Evolutionary conservation across 345 rosid genomes (phyloP).

Genomic region (sweet orange (Citrus sinensis)): DNA sequence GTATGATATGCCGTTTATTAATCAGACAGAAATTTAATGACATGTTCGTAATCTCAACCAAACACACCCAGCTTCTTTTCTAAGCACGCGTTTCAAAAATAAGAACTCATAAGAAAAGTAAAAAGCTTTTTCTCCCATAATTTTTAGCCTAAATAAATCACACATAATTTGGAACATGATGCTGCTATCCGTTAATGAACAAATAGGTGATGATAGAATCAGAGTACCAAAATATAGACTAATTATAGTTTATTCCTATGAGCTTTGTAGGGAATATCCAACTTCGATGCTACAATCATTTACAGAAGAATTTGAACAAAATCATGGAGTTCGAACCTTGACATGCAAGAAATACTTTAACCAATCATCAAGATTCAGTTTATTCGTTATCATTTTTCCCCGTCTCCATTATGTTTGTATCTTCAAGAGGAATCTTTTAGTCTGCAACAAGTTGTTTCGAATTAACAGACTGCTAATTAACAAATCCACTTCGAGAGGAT

Average conservation of each 20-base stretch:
- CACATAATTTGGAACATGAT: background rate
- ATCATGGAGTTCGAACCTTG: background rate
- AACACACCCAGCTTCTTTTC: too few relatives aligned
- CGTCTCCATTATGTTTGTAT: background rate
- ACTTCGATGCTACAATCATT: background rate
- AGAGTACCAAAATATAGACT: too few relatives aligned
- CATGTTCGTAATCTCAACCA: too few relatives aligned
- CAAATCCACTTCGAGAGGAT: slow-evolving; percentile 37
- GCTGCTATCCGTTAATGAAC: background rate
- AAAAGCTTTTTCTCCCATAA: too few relatives aligned
- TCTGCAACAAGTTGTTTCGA: background rate
- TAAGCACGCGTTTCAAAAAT: too few relatives aligned
- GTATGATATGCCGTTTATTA: too few relatives aligned
- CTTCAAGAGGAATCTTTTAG: background rate
- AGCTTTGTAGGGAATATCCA: too few relatives aligned
- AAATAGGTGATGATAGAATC: background rate
- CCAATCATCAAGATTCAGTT: background rate
- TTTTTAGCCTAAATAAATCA: too few relatives aligned
- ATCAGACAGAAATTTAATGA: too few relatives aligned
- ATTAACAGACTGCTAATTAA: slow-evolving; percentile 21
- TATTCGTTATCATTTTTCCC: background rate
- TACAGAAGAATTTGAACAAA: background rate
- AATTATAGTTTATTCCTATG: too few relatives aligned
- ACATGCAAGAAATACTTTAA: background rate
- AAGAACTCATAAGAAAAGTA: too few relatives aligned